Conservation (phyloP, 768 basidiomycete species). For the Termitomyces sp. region DNA sequence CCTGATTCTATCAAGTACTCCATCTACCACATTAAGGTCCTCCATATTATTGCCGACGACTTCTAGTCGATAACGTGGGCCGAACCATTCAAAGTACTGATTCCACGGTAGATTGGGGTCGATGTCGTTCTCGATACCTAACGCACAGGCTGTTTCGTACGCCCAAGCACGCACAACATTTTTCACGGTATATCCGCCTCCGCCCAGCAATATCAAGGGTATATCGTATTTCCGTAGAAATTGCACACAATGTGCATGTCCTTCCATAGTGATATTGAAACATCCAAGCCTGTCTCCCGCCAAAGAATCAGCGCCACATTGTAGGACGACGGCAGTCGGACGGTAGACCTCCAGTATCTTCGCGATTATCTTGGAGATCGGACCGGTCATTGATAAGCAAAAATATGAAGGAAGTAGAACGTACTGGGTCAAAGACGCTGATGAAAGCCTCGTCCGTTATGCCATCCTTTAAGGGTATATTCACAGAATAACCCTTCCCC, state of each 20-base stretch:
- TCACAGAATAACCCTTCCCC: slow-evolving; percentile 86
- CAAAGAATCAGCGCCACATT: slow-evolving; percentile 95
- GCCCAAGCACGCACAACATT: slow-evolving; percentile 96
- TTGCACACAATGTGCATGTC: slow-evolving; percentile 88
- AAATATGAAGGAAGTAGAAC: slow-evolving; percentile 21
- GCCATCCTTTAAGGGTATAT: slow-evolving; percentile 92
- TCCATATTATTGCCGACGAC: slow-evolving; percentile 94
- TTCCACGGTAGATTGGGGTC: slow-evolving; percentile 80
- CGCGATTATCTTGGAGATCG: slow-evolving; percentile 56
- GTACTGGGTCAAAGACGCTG: slow-evolving; percentile 88
- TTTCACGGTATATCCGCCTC: slow-evolving; percentile 95
- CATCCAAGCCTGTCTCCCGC: slow-evolving; percentile 94
- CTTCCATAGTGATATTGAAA: slow-evolving; percentile 94
- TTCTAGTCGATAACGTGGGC: slow-evolving; percentile 89
- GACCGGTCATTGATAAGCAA: background rate
- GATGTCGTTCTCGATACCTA: slow-evolving; percentile 78
- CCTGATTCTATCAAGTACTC: slow-evolving; percentile 76
- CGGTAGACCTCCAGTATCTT: slow-evolving; percentile 84
- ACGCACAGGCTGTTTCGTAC: slow-evolving; percentile 92
- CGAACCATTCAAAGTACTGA: slow-evolving; percentile 96
- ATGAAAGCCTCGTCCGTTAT: slow-evolving; percentile 85
- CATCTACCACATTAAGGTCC: slow-evolving; percentile 79
- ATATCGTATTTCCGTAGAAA: slow-evolving; percentile 79
- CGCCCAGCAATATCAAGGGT: slow-evolving; percentile 88
- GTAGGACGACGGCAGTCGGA: slow-evolving; percentile 84